Evolutionary conservation across 2,329 filamentous ascomycete species (phyloP).

Genomic region (Talaromyces sp.): DNA sequence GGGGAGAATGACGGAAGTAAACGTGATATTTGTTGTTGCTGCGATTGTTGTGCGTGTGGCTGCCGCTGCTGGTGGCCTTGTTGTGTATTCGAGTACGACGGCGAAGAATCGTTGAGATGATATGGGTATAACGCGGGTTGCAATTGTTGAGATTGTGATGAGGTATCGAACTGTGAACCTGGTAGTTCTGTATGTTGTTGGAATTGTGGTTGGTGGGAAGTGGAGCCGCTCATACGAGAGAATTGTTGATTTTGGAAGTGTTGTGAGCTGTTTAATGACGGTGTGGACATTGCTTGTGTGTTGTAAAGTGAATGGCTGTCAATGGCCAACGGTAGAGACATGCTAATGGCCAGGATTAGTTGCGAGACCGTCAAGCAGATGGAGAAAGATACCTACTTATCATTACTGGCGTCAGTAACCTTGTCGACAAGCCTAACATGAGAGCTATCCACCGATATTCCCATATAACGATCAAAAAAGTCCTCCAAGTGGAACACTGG

Average conservation of each 20-base stretch:
- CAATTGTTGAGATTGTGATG: constrained; percentile 2
- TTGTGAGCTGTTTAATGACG: constrained; percentile 15
- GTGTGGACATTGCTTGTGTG: constrained; percentile 9
- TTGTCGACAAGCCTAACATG: constrained; percentile 70
- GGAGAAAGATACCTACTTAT: constrained; percentile 45
- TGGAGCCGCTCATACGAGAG: constrained; percentile 3
- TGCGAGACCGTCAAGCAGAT: neutral
- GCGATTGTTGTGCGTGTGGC: constrained; percentile 7
- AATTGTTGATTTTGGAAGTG: constrained; percentile 10
- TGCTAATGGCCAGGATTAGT: constrained; percentile 11
- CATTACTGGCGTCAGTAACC: constrained; percentile 54
- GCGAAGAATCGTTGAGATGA: constrained; percentile 17
- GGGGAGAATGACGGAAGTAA: constrained; percentile 39
- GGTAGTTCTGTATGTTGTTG: constrained; percentile 9
- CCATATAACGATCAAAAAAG: constrained; percentile 80
- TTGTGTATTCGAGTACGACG: constrained; percentile 5
- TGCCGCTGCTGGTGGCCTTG: constrained; percentile 7
- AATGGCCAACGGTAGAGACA: constrained; percentile 14
- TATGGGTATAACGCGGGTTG: constrained; percentile 5
- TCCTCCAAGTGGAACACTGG: constrained; percentile 82
- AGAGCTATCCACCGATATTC: constrained; percentile 68
- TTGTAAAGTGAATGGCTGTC: constrained; percentile 18
- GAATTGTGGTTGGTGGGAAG: neutral
- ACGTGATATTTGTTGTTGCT: neutral
- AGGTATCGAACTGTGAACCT: constrained; percentile 8